Percentiles rank a stretch among this genome's conserved stretches.
These are phyloP conservation scores for Polyplosphaeria fusca DNA, from an alignment of 495 filamentous ascomycete species.

Conservation along the genomic window DNA sequence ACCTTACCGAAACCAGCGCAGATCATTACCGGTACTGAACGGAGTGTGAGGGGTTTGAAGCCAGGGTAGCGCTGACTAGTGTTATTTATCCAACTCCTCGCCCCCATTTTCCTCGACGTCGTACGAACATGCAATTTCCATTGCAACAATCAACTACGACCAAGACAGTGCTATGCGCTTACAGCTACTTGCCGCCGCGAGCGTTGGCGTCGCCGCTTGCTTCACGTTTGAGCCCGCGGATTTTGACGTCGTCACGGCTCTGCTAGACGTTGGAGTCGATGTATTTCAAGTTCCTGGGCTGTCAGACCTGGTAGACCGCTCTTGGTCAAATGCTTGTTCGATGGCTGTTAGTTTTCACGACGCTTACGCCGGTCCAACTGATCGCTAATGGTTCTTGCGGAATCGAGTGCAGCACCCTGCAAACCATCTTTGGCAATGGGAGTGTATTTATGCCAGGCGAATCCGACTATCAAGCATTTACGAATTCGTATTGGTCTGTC, in stretches of 20 bases:
- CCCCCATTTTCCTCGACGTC: too few relatives aligned
- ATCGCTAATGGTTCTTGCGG: not conserved
- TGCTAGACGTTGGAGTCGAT: constrained; percentile 12
- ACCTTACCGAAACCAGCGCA: too few relatives aligned
- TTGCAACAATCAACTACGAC: too few relatives aligned
- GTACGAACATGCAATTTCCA: too few relatives aligned
- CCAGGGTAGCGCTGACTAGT: too few relatives aligned
- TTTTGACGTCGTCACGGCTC: constrained; percentile 16
- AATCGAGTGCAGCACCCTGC: constrained; percentile 29
- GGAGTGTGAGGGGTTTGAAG: too few relatives aligned
- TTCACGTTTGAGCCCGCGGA: constrained; percentile 14
- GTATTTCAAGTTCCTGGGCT: constrained; percentile 1
- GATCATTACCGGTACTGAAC: too few relatives aligned
- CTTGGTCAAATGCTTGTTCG: constrained; percentile 5
- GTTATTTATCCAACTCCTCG: too few relatives aligned
- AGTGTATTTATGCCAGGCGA: constrained; percentile 17
- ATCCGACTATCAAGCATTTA: constrained; percentile 20
- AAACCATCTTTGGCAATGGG: constrained; percentile 23
- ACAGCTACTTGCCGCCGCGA: too few relatives aligned
- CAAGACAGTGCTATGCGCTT: too few relatives aligned
- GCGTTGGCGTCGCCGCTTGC: constrained; percentile 7
- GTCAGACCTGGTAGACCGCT: constrained; percentile 5
- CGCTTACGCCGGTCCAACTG: not conserved
- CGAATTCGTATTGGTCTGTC: constrained; percentile 50
- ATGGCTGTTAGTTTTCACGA: constrained; percentile 21